Base-by-base conservation (phyloP, 2,329 filamentous ascomycete genomes). In the Colletotrichum cordylinicola region DNA sequence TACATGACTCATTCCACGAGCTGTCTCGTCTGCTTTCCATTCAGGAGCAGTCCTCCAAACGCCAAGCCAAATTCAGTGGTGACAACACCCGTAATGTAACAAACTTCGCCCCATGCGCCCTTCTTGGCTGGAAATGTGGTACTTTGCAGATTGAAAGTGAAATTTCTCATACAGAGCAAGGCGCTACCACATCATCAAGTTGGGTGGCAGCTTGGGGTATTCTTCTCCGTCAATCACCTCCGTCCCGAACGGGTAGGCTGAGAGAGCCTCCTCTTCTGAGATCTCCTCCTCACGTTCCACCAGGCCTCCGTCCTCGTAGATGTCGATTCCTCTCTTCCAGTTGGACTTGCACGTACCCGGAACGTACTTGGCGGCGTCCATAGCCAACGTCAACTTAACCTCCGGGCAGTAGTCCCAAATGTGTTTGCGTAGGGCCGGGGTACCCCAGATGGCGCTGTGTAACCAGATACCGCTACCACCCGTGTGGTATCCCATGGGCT, bases 401-500 rank as follows among this genome's bases (percentile, higher is more conserved):
- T 92, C 90, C 2, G 90, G 90, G 75, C 90, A 91, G 80, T 91
- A 91, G 33, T 87, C 84, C 87, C 88, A 91, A 56, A 91, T 88
- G 75, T 90, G 87, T 75, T 85, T 85, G 31, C 90, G 83, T 80
- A 84, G 79, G 76, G 85, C 83, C 0, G 86, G 86, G 6, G 83
- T 86, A 31, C 88, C 88, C 89, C 89, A 91, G 55, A 91, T 86
- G 2, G 81, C 83, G 13, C 79, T 75, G 75, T 89, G 87, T 21
- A 91, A 81, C 68, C 80, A 85, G 15, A 79, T 80, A 64, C 90
- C 90, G 70, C 86, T 87, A 9, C 86, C 86, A 27, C 89, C 89
- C 2, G 88, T 89, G 80, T 92, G 90, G 80, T 90, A 91, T 58
- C 90, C 90, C 90, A 91, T 90, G 16, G 90, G 90, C 80, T 90